Evolutionary conservation across 441 rosid genomes (phyloP).

Genomic region (Breynia disticha): DNA sequence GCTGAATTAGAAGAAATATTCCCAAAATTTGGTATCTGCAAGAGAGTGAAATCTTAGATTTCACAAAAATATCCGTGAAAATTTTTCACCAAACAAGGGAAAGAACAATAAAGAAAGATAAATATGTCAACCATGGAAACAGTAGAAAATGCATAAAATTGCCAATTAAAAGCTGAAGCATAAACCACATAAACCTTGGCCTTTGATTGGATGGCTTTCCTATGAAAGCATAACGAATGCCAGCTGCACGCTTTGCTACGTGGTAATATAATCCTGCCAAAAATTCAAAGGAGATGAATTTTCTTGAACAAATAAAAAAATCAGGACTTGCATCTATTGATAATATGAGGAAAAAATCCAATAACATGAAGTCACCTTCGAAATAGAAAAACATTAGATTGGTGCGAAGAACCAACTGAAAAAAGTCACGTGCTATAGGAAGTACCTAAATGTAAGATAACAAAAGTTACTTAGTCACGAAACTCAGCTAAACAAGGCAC

Average conservation of each 20-base stretch:
- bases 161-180: constrained; percentile 1
- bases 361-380: not conserved
- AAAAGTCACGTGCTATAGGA: too few relatives aligned
- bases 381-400: too few relatives aligned
- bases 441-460: constrained; percentile 6
- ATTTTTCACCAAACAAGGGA: not conserved
- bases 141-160: not conserved
- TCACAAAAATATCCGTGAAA: constrained; percentile 2
- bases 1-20: constrained; percentile 77
- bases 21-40: constrained; percentile 89
- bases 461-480: not conserved
- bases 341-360: not conserved
- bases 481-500: too few relatives aligned
- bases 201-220: constrained; percentile 91
- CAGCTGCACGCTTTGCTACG: constrained; percentile 76
- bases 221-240: constrained; percentile 74
- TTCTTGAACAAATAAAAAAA: constrained; percentile 7
- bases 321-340: not conserved
- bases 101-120: not conserved
- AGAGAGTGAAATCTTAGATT: constrained; percentile 18
- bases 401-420: too few relatives aligned
- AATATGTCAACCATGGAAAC: not conserved
- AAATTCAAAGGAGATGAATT: constrained; percentile 10
- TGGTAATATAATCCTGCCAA: constrained; percentile 78
- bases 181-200: constrained; percentile 51